Conservation (phyloP, 2,329 filamentous ascomycete genomes). For the Pseudopithomyces chartarum region DNA sequence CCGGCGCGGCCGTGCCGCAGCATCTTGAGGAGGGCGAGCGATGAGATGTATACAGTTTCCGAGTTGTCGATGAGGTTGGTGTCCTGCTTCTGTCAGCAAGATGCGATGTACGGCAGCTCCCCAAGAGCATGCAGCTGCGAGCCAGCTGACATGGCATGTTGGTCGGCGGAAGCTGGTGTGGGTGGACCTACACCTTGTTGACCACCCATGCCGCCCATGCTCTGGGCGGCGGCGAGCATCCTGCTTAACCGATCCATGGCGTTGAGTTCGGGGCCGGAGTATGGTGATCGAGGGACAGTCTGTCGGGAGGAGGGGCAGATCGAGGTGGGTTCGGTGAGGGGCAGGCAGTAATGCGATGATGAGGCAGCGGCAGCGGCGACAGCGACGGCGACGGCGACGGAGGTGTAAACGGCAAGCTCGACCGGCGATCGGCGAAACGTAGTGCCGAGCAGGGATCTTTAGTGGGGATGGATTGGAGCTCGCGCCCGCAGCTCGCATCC, state of each 20-base stretch:
- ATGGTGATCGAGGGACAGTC: neutral
- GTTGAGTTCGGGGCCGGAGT: slow-evolving; percentile 9
- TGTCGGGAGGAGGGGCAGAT: neutral
- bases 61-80: slow-evolving; percentile 97
- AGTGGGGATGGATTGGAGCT: slow-evolving; percentile 18
- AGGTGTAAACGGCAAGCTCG: slow-evolving; percentile 7
- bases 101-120: neutral
- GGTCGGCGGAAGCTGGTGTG: neutral
- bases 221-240: slow-evolving; percentile 77
- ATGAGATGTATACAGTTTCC: slow-evolving; percentile 99
- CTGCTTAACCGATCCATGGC: slow-evolving; percentile 89
- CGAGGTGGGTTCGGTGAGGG: slow-evolving; percentile 8
- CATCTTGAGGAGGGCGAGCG: slow-evolving; percentile 97
- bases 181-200: slow-evolving; percentile 35
- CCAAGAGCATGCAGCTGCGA: neutral
- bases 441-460: slow-evolving; percentile 17
- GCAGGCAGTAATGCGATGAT: slow-evolving; percentile 1
- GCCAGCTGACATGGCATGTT: neutral
- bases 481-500: slow-evolving; percentile 16
- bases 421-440: neutral
- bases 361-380: slow-evolving; percentile 9
- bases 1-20: slow-evolving; percentile 94
- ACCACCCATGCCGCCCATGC: slow-evolving; percentile 67
- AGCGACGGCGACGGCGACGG: too few species aligned
- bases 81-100: slow-evolving; percentile 62